A percentile compares a stretch with the other conserved stretches of the same genome.
Conservation (phyloP, 2,329 filamentous ascomycete species). For the Parastagonospora nodorum region DNA sequence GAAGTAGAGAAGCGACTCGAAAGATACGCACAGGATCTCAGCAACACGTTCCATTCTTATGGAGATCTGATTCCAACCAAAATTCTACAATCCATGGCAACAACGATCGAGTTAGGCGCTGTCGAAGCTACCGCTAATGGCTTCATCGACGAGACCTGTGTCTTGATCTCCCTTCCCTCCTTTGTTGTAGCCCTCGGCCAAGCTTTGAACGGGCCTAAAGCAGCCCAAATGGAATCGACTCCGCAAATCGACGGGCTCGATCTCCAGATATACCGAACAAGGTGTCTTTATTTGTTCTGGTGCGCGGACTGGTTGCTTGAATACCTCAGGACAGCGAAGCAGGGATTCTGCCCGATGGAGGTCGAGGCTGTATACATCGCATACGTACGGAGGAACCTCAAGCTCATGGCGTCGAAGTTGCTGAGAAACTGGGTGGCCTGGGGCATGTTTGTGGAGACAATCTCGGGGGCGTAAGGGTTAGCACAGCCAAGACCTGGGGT, state of each 20-base stretch:
- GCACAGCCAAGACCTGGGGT: neutral
- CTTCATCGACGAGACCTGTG: constrained; percentile 4
- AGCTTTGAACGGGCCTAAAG: constrained; percentile 11
- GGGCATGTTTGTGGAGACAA: constrained; percentile 14
- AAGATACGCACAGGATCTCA: constrained; percentile 2
- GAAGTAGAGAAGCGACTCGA: constrained; percentile 1
- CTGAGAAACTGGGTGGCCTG: constrained; percentile 21
- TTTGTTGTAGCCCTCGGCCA: constrained; percentile 6
- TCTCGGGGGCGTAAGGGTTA: constrained; percentile 8
- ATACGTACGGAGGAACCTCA: neutral
- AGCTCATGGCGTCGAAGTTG: constrained; percentile 2
- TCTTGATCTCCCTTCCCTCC: constrained; percentile 7
- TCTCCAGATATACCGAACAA: constrained; percentile 8
- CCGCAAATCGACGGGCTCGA: constrained; percentile 9
- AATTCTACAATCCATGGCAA: neutral
- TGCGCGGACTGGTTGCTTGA: constrained; percentile 14
- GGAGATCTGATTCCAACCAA: constrained; percentile 2
- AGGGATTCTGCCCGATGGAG: constrained; percentile 6
- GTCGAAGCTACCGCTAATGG: constrained; percentile 5
- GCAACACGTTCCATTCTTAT: neutral
- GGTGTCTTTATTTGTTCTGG: constrained; percentile 19
- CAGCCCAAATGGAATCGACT: neutral
- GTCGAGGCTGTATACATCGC: neutral
- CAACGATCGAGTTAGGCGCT: neutral
- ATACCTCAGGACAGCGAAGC: constrained; percentile 4